Conservation (phyloP, 176 grass and related monocot genomes). For the Triticum turgidum region DNA sequence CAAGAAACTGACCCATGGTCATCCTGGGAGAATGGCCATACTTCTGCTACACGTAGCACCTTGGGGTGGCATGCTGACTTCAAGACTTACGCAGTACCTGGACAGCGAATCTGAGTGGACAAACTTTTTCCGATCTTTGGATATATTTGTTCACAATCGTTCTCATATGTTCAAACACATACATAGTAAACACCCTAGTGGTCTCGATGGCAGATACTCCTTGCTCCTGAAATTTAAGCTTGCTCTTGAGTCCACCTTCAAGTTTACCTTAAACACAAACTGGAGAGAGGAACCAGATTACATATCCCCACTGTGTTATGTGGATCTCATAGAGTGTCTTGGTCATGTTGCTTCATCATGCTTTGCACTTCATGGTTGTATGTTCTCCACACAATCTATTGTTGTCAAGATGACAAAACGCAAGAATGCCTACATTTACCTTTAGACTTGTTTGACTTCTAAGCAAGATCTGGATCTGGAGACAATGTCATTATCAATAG, state of each 20-base stretch:
- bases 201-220: slow-evolving; percentile 21
- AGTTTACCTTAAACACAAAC: slow-evolving; percentile 9
- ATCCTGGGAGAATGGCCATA: slow-evolving; percentile 46
- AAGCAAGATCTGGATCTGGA: too few relatives aligned
- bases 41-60: slow-evolving; percentile 37
- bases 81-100: slow-evolving; percentile 27
- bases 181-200: neutral
- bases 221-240: slow-evolving; percentile 33
- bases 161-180: too few relatives aligned
- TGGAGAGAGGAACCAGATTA: slow-evolving; percentile 33
- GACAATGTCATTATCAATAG: neutral
- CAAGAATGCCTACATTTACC: neutral
- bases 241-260: slow-evolving; percentile 28
- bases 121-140: slow-evolving; percentile 37
- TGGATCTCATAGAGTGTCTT: slow-evolving; percentile 63
- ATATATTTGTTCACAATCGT: slow-evolving; percentile 15
- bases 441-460: too few relatives aligned
- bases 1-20: slow-evolving; percentile 42
- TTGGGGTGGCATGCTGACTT: neutral
- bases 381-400: slow-evolving; percentile 46
- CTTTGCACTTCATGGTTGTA: neutral
- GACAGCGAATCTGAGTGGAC: slow-evolving; percentile 34
- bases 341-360: slow-evolving; percentile 41
- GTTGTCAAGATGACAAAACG: neutral
- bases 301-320: slow-evolving; percentile 46